These are phyloP conservation scores for Magnolia sinica DNA, from an alignment of 164 flowering plant species.

Conservation along the genomic window DNA sequence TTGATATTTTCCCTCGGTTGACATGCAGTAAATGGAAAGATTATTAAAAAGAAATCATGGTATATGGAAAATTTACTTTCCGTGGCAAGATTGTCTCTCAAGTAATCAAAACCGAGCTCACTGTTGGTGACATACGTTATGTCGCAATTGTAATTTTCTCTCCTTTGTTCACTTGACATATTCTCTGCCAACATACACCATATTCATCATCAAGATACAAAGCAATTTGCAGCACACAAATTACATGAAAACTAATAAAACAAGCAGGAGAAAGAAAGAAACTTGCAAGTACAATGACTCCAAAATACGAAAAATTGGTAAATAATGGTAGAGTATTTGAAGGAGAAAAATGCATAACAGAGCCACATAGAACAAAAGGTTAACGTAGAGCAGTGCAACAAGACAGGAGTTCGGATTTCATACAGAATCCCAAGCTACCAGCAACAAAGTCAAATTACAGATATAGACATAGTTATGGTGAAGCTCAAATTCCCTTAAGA, in stretches of 20 bases:
- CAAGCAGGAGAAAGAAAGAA: not conserved
- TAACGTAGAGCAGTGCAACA: too few relatives aligned
- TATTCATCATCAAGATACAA: not conserved
- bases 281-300: not conserved
- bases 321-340: not conserved
- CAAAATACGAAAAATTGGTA: not conserved
- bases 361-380: too few relatives aligned
- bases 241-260: not conserved
- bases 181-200: constrained; percentile 57
- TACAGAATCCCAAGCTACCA: too few relatives aligned
- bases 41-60: not conserved
- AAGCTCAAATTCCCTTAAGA: too few relatives aligned
- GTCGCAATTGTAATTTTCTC: constrained; percentile 88
- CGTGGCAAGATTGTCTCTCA: constrained; percentile 99
- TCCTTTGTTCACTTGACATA: constrained; percentile 93
- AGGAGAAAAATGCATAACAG: too few relatives aligned
- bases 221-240: not conserved
- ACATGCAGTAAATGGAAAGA: not conserved
- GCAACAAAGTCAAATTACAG: too few relatives aligned
- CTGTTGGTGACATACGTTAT: constrained; percentile 98
- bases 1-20: not conserved
- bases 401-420: too few relatives aligned
- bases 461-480: too few relatives aligned
- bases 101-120: constrained; percentile 97
- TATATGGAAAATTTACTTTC: constrained; percentile 54